Evolutionary conservation across 202 grass and related monocot species (phyloP).

Genomic region (Eragrostis tef): DNA sequence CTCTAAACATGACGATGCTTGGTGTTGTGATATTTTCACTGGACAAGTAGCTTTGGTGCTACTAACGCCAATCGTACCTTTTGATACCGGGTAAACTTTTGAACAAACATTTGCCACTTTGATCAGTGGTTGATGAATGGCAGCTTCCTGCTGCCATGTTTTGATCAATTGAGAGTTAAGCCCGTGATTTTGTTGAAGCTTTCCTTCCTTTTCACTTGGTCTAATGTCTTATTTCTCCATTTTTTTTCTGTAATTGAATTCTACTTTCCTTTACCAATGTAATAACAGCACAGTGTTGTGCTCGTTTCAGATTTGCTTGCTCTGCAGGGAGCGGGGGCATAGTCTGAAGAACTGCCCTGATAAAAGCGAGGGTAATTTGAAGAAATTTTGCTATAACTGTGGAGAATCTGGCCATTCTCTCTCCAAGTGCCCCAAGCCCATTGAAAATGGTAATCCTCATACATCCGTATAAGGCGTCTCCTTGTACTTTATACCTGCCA

Average conservation of each 20-base stretch:
- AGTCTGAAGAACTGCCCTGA: slow-evolving; percentile 88
- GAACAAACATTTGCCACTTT: neutral
- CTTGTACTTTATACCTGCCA: neutral
- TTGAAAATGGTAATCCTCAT: slow-evolving; percentile 66
- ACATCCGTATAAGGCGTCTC: slow-evolving; percentile 14
- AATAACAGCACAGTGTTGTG: neutral
- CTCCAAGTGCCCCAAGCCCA: slow-evolving; percentile 74
- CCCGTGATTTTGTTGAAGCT: neutral
- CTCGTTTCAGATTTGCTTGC: slow-evolving; percentile 80
- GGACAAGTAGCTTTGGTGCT: neutral
- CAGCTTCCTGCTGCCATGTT: neutral
- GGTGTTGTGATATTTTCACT: slow-evolving; percentile 4
- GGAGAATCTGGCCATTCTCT: slow-evolving; percentile 81
- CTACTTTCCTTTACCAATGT: slow-evolving; percentile 7
- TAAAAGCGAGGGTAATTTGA: slow-evolving; percentile 63
- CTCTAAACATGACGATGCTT: slow-evolving; percentile 2
- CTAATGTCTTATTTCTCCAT: slow-evolving; percentile 5
- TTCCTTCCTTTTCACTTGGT: neutral
- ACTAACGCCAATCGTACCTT: neutral
- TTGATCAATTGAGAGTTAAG: neutral
- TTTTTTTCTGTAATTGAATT: slow-evolving; percentile 9
- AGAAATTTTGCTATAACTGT: slow-evolving; percentile 93
- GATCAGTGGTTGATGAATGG: slow-evolving; percentile 5
- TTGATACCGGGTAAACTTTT: neutral
- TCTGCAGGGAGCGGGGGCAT: slow-evolving; percentile 75